Base-by-base conservation (phyloP, 2,329 filamentous ascomycete species). In the Botryotinia convoluta region DNA sequence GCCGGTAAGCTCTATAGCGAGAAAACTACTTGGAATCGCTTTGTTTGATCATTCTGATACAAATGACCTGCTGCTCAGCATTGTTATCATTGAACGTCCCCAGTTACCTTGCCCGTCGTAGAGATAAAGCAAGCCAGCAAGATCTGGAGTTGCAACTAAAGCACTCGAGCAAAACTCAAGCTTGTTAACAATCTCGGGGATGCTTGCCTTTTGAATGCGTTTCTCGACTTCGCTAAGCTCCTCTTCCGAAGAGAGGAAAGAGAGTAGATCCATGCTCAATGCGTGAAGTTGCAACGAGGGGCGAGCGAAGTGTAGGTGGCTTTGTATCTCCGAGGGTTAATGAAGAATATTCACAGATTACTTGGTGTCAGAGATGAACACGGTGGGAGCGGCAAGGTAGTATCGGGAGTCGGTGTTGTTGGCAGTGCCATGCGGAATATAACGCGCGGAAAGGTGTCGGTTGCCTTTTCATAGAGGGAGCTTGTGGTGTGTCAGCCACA, bases 11-110 rank as follows among this genome's bases (percentile, higher is more conserved):
- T 5, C 29, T 14, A 5, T 12, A 54, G 26, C 48, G 29, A n/a
- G 26, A 14, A 12, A 95, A 93, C 18, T 93, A 92, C 80, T 93
- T 92, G 61, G 91, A 89, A 67, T 92, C 91, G 67, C 89, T 87
- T 75, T 89, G 86, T 44, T 86, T 85, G 75, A 97, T 90, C 79
- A 95, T 92, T 76, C 96, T 93, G 77, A 98, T 92, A 82, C 96
- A 96, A 78, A 99, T 94, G 63, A 98, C 92, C 82, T 97, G 94
- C 81, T 97, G 91, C 77, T 98, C 95, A 18, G 95, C 95, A 82
- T 99, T 99, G 86, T 98, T 96, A 83, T 99, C 96, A 83, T 94
- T 97, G 86, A 97, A 54, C 51, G 51, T 54, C 51, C n/a, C n/a
- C 51, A 18, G n/a, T 57, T 57, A 57, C 51, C 51, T 57, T 57